A percentile compares a stretch with the other conserved stretches of the same genome.
Conservation (phyloP, 768 basidiomycete species). For the Boletus speciosus region DNA sequence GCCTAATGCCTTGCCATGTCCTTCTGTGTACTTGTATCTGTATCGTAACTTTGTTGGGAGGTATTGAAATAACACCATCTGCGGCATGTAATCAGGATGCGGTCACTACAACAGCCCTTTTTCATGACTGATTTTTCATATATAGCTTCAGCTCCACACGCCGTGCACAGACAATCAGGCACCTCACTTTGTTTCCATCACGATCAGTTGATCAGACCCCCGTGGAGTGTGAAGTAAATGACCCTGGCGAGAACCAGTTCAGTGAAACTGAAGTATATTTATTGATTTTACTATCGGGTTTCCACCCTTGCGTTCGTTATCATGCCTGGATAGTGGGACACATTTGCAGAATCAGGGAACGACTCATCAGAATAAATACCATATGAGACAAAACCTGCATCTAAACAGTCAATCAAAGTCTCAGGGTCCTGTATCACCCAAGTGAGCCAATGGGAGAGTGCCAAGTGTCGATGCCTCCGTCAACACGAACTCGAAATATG, state of each 20-base stretch:
- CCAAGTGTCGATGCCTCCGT: conserved; percentile 3
- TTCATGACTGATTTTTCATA: background rate
- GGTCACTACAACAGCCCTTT: background rate
- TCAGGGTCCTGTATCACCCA: background rate
- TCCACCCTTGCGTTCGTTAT: background rate
- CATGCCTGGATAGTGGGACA: background rate
- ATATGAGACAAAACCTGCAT: background rate
- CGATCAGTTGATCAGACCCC: background rate
- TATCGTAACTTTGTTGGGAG: background rate
- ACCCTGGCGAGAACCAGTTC: background rate
- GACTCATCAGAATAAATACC: background rate
- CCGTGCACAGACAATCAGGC: background rate
- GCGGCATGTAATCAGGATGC: background rate
- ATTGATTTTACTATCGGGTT: too few relatives aligned
- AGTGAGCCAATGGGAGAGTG: background rate
- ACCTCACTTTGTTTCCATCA: background rate
- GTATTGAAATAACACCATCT: background rate
- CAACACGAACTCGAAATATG: conserved; percentile 11
- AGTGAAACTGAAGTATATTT: too few relatives aligned
- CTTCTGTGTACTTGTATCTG: background rate
- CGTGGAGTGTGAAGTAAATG: background rate
- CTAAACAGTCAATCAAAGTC: too few relatives aligned
- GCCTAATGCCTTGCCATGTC: conserved; percentile 9
- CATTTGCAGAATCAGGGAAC: background rate
- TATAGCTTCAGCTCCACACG: too few relatives aligned